Evolutionary conservation across 345 rosid genomes (phyloP).

Genomic region (Lepidium didymum): DNA sequence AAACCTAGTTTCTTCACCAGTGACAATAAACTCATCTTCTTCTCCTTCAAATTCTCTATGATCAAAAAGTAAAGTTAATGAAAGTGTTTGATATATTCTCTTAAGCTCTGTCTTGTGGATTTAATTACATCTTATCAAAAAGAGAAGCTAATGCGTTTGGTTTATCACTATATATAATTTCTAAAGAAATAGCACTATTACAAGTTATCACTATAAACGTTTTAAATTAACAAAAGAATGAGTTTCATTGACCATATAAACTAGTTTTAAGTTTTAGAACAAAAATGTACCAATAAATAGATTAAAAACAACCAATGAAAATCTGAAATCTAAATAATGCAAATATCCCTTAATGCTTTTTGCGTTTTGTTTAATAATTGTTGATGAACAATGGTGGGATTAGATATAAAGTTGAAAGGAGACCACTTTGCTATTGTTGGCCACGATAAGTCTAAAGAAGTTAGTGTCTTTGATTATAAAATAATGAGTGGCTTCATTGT

Average conservation of each 20-base stretch:
- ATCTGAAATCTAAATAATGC: not conserved
- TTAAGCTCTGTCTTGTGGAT: slow-evolving; percentile 1
- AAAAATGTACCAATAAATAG: not conserved
- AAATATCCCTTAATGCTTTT: slow-evolving; percentile 1
- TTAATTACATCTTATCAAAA: slow-evolving; percentile 4
- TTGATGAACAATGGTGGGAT: slow-evolving; percentile 22
- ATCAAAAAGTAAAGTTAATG: not conserved
- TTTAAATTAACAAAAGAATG: not conserved
- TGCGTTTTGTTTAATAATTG: slow-evolving; percentile 27
- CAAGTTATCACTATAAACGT: not conserved
- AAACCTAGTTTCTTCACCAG: slow-evolving; percentile 33
- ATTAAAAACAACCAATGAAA: not conserved
- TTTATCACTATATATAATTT: slow-evolving; percentile 23
- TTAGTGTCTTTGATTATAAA: slow-evolving; percentile 42
- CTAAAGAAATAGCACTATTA: not conserved
- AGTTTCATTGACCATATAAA: not conserved
- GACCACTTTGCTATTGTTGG: slow-evolving; percentile 59
- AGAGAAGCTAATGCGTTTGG: slow-evolving; percentile 21
- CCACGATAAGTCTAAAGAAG: slow-evolving; percentile 48
- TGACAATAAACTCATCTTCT: slow-evolving; percentile 32
- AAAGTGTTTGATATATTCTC: slow-evolving; percentile 12
- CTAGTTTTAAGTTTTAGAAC: not conserved
- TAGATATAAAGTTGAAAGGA: slow-evolving; percentile 35
- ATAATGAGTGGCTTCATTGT: slow-evolving; percentile 7
- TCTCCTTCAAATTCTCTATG: not conserved